phyloP scores from a whole-genome alignment of 108 stramenopile genomes.

The Cyclostephanos invisitatus region DNA sequence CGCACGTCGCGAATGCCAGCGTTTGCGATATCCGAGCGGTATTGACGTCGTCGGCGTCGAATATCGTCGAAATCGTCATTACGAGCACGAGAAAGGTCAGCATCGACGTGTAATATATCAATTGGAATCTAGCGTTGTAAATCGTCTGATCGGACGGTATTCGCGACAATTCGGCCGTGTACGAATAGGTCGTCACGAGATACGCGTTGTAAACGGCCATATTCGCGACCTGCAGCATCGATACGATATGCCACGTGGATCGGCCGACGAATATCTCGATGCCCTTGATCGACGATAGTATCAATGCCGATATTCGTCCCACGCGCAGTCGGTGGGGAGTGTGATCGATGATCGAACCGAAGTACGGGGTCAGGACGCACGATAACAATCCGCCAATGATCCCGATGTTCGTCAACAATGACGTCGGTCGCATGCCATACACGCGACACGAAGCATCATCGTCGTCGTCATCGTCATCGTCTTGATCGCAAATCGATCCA shows the following conservation, averaged over 20 bases:
- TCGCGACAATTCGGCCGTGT: slow-evolving; percentile 35
- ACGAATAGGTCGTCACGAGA: slow-evolving; percentile 28
- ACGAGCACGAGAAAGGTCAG: slow-evolving; percentile 34
- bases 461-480: neutral
- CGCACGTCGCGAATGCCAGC: slow-evolving; percentile 21
- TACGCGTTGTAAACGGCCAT: slow-evolving; percentile 26
- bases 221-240: slow-evolving; percentile 33
- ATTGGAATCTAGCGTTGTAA: slow-evolving; percentile 34
- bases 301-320: slow-evolving; percentile 20
- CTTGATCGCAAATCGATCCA: neutral
- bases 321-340: slow-evolving; percentile 20
- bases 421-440: slow-evolving; percentile 41
- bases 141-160: slow-evolving; percentile 17
- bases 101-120: slow-evolving; percentile 32
- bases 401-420: slow-evolving; percentile 28
- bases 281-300: slow-evolving; percentile 27
- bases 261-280: slow-evolving; percentile 18
- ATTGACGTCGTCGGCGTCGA: slow-evolving; percentile 13
- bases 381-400: slow-evolving; percentile 27
- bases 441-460: slow-evolving; percentile 23
- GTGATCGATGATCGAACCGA: slow-evolving; percentile 41
- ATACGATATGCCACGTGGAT: slow-evolving; percentile 27
- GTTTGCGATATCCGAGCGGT: slow-evolving; percentile 37
- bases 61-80: slow-evolving; percentile 9
- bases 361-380: slow-evolving; percentile 12